Evolutionary conservation across 2,329 filamentous ascomycete species (phyloP), one percentile per base, ranked within the genome.

Genomic region (Neurospora sp.): DNA sequence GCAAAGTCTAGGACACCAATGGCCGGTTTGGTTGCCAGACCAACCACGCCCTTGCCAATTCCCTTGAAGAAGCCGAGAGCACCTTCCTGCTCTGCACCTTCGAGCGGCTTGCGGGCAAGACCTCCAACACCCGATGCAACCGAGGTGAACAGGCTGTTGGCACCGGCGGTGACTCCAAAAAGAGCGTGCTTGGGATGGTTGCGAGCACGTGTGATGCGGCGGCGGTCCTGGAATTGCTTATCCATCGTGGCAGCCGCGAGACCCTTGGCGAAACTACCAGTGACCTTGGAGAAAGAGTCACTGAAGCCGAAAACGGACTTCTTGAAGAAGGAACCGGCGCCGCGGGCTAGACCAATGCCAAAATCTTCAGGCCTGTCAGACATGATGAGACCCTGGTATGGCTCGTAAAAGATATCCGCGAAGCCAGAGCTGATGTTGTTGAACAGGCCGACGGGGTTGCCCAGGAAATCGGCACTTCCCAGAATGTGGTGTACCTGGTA

Each of bases 331-430:
- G 93, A 97, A 0, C 93, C 95, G 11, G 96, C 96, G 46, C 96
- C 96, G 80, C 97, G 97, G 42, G 96, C 96, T 73, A 99, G 97
- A 19, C 96, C 96, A 52, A 97, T 85, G 23, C 96, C 96, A 69
- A 99, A 90, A 74, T 99, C 95, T 79, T 98, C 95, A 2, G 96
- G 96, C 74, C 92, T 89, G 79, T 99, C 96, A 0, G 94, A 97
- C 85, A 97, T 93, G 79, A 99, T 96, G 67, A 99, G 88, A 28
- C 96, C 79, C 82, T 99, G 96, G 82, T 99, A 99, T 43, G 96
- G 96, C 79, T 99, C 96, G 84, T 99, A 99, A 83, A 99, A 99
- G 78, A 99, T 97, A 79, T 97, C 96, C 23, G 93, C 94, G 68
- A 99, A 93, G 75, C 96, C 96, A 66, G 96, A 99, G 76, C 93